Evolutionary conservation across 352 stramenopile genomes (phyloP), one percentile per base, ranked within the genome.

Genomic region (Pythium monospermum): DNA sequence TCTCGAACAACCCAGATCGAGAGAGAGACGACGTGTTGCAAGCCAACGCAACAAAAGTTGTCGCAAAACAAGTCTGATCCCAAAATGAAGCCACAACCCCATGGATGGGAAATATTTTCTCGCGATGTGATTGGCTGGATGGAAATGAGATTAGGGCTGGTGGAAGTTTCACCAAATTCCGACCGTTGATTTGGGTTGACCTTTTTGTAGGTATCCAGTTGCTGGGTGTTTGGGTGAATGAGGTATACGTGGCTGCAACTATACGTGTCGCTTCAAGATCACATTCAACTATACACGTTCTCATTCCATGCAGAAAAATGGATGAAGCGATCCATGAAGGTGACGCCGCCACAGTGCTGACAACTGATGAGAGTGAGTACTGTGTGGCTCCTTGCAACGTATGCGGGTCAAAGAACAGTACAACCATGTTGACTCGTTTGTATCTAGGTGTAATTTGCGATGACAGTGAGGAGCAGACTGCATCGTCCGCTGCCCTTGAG

Each of bases 21-120:
- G 4, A 53, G 46, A 42, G 33, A n/a, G 46, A 26, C 46, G 46
- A 53, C 46, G 46, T 45, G 46, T 1, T 37, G 46, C 46, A 36
- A 44, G 21, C 13, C 15, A 27, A 36, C 28, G 18, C 15, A 23
- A 11, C 27, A 23, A 16, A 35, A n/a, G 15, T 11, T 31, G n/a
- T 28, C 16, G 28, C 31, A 12, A 19, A 38, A 36, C 31, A 28
- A 19, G 28, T 47, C 26, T 30, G 35, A 40, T 40, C 35, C 35
- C 35, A 40, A 18, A 6, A 32, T 16, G 40, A n/a, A 4, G 18
- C 39, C 4, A 46, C 16, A 46, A 46, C 39, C 13, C 16, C 39
- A 28, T 30, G 23, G 39, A 28, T 22, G 39, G n/a, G 23, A 40
- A 52, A 44, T 57, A 57, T 49, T 48, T 49, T 36, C 2, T 6